Evolutionary conservation across 2,329 filamentous ascomycete genomes (phyloP).

Genomic region (Venturia nashicola): DNA sequence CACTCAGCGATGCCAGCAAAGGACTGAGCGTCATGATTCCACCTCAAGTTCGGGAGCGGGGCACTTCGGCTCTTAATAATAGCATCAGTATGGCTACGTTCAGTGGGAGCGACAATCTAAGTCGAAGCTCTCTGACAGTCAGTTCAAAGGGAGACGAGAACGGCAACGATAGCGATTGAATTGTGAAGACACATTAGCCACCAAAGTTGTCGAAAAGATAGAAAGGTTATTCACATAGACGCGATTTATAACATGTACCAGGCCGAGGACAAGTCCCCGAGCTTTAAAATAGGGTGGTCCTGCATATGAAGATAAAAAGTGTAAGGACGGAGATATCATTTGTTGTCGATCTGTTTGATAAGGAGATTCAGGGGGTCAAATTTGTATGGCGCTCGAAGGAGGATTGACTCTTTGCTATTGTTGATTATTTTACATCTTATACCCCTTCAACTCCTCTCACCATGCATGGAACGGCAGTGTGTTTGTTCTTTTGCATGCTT

Average conservation of each 20-base stretch:
- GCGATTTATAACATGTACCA: background rate
- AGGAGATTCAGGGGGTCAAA: background rate
- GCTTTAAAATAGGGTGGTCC: background rate
- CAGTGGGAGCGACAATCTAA: background rate
- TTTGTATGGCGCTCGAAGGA: background rate
- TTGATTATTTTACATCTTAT: background rate
- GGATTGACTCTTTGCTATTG: too few relatives aligned
- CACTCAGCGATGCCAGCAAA: background rate
- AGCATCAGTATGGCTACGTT: constrained; percentile 3
- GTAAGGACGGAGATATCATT: background rate
- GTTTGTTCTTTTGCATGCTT: background rate
- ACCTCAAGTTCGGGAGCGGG: background rate
- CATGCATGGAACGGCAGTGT: background rate
- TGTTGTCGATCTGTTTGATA: background rate
- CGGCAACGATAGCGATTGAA: background rate
- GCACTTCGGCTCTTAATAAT: background rate
- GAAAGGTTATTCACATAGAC: background rate
- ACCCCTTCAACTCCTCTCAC: background rate
- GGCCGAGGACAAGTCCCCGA: background rate
- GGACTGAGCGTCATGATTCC: background rate
- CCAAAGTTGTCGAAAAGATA: background rate
- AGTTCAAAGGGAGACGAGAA: constrained; percentile 1
- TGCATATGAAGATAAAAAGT: background rate
- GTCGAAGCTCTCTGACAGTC: background rate
- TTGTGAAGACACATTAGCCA: background rate